Conservation (phyloP, 129 eudicot genomes). For the Tanacetum coccineum region DNA sequence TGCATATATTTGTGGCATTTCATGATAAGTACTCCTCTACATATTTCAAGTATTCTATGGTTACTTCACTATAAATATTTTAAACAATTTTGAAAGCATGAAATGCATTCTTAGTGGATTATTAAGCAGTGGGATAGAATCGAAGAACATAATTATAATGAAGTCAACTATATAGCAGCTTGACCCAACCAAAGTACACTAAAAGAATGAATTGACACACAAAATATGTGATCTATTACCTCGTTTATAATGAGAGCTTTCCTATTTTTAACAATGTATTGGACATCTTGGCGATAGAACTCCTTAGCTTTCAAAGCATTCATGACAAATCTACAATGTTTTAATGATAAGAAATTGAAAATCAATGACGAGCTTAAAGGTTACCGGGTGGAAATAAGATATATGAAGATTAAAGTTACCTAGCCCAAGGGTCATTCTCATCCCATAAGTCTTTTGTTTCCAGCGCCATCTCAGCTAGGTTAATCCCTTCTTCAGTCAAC, state of each 20-base stretch:
- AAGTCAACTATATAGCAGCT: background rate
- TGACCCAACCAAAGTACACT: conserved; percentile 10
- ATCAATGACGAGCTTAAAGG: background rate
- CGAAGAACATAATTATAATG: background rate
- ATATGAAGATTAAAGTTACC: conserved; percentile 35
- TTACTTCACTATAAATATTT: background rate
- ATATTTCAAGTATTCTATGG: background rate
- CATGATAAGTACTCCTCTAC: no score
- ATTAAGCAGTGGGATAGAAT: no score
- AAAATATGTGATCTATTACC: conserved; percentile 38
- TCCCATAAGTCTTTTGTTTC: conserved; percentile 97
- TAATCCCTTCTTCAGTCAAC: conserved; percentile 87
- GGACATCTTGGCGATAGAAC: conserved; percentile 89
- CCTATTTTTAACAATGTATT: conserved; percentile 85
- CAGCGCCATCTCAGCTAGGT: conserved; percentile 87
- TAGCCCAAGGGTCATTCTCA: conserved; percentile 99
- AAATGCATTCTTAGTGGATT: no score
- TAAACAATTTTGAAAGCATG: no score
- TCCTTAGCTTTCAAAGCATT: conserved; percentile 98
- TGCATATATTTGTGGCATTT: no score
- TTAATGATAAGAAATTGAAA: conserved; percentile 15
- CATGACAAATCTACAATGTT: conserved; percentile 74
- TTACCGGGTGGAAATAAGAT: background rate
- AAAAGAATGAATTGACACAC: conserved; percentile 5
- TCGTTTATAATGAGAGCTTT: conserved; percentile 91